A percentile compares a stretch with the other conserved stretches of the same genome.
These are phyloP conservation scores for Melampsora larici-populina DNA, from an alignment of 1,284 basidiomycete species.

Conservation along the genomic window DNA sequence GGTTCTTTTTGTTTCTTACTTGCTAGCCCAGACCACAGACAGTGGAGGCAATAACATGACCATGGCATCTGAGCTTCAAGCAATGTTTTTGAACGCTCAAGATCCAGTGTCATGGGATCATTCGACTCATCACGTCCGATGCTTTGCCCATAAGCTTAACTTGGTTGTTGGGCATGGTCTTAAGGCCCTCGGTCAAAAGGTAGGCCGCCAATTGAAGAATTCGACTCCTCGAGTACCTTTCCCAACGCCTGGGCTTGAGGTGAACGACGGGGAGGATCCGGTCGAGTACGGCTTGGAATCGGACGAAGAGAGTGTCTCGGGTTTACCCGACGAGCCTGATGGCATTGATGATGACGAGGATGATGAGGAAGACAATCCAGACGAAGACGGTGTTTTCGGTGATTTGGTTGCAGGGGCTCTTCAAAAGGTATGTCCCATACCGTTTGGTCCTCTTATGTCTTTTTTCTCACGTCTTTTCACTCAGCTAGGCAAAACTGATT, in stretches of 20 bases:
- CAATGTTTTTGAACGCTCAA: background rate
- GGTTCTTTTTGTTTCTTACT: no score
- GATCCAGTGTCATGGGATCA: background rate
- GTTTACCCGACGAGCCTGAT: background rate
- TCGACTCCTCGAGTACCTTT: background rate
- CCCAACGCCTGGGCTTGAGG: background rate
- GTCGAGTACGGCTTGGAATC: background rate
- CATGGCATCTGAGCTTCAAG: conserved; percentile 2
- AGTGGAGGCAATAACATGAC: background rate
- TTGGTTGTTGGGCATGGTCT: no score
- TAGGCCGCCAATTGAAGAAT: background rate
- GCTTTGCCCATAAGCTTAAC: background rate
- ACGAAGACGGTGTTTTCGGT: background rate
- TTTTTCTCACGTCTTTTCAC: background rate
- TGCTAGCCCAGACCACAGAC: no score
- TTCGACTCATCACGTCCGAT: background rate
- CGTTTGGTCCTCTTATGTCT: background rate
- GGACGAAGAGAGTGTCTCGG: background rate
- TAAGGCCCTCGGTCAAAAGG: background rate
- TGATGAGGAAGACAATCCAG: background rate
- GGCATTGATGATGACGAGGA: no score
- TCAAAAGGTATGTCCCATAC: background rate
- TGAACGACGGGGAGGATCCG: background rate
- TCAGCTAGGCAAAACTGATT: background rate
- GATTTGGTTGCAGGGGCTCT: background rate